Base-by-base conservation (phyloP, 306 rosid species). In the Herpetospermum pedunculosum region DNA sequence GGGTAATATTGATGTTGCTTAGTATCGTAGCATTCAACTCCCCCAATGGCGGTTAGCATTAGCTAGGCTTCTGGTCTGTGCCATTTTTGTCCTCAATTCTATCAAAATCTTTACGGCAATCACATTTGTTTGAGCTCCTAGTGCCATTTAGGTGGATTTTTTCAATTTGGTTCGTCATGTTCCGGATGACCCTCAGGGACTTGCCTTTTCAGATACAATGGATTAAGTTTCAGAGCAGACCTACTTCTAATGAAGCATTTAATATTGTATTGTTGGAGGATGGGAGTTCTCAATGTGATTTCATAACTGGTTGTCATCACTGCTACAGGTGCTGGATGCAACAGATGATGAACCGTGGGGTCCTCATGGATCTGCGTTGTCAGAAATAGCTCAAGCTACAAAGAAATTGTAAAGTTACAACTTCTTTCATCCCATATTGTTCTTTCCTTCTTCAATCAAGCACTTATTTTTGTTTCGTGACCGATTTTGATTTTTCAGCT, bases 341-440 rank as follows among this genome's bases (percentile, higher is more conserved):
- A 95, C 99, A 48, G 99, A 95, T 52, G 84, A 85, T 83, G 99
- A 95, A 81, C 99, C 99, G 70, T 95, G 99, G 99, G 99, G 99
- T 81, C 99, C 99, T 84, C 99, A 95, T 79, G 99, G 99, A 77
- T 75, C 96, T 79, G 99, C 84, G 0, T 79, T 95, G 80, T 86
- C 96, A 34, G 99, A 95, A 88, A 95, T 95, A 44, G 90, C 97
- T 21, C 91, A 83, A 80, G 97, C 99, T 77, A 95, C 99, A 53
- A 89, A 95, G 77, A 91, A 95, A 86, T 95, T 95, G 99, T 95
- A 81, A 74, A 47, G 57, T 9, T 54, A 60, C 37, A 63, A 44
- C 19, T 46, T 49, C 38, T 21, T 57, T 35, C 64, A 6, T 54
- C n/a, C 19, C 26, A 47, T 76, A 37, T 18, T 14, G 13, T 53